These are phyloP conservation scores for Globisporangium emineosum DNA, from an alignment of 352 stramenopile genomes.

Conservation along the genomic window DNA sequence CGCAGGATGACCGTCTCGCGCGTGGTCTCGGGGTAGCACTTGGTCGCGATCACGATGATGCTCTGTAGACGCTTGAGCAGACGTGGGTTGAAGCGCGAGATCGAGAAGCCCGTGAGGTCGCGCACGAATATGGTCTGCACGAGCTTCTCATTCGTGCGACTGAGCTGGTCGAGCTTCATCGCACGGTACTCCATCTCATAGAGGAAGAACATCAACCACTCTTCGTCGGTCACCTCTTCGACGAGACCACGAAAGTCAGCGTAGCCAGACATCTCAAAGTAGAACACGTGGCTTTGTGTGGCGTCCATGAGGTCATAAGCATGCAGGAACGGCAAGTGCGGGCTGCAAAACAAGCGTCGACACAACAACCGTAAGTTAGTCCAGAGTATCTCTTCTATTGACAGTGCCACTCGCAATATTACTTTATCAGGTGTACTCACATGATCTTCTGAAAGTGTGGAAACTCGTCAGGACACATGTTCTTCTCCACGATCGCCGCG, in stretches of 20 bases:
- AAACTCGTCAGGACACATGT: conserved; percentile 50
- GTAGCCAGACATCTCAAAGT: conserved; percentile 73
- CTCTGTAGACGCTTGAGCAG: conserved; percentile 44
- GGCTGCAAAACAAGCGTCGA: conserved; percentile 20
- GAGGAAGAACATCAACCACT: conserved; percentile 66
- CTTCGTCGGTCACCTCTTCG: conserved; percentile 57
- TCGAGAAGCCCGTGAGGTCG: conserved; percentile 64
- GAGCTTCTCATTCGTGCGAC: conserved; percentile 47
- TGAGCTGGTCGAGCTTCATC: conserved; percentile 63
- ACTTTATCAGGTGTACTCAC: too few species aligned
- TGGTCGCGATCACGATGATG: conserved; percentile 44
- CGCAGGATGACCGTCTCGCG: conserved; percentile 56
- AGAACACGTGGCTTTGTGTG: conserved; percentile 44
- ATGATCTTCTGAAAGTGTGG: conserved; percentile 71
- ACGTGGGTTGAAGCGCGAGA: conserved; percentile 53
- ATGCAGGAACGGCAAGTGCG: conserved; percentile 57
- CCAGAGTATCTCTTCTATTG: too few species aligned
- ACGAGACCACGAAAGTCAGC: conserved; percentile 57
- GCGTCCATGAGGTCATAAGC: conserved; percentile 53
- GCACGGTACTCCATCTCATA: conserved; percentile 76
- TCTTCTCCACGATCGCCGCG: conserved; percentile 44
- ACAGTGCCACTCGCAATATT: too few species aligned
- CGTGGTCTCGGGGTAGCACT: conserved; percentile 65
- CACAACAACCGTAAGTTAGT: too few species aligned
- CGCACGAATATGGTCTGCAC: conserved; percentile 62